These are phyloP conservation scores for Candida sojae DNA, from an alignment of 1,139 yeast genomes.

Conservation along the genomic window DNA sequence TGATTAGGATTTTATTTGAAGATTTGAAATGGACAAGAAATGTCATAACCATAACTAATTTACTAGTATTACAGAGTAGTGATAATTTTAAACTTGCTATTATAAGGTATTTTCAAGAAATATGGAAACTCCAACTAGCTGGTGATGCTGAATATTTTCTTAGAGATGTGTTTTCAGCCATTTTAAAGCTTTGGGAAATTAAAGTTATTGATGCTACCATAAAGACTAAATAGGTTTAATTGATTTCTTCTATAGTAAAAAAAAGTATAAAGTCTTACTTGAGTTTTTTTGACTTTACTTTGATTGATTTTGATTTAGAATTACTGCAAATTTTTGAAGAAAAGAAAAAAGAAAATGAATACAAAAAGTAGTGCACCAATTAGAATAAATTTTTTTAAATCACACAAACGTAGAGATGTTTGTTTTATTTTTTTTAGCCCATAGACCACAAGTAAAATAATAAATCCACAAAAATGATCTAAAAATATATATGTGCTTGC, in stretches of 20 bases:
- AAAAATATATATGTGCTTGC: too few relatives aligned
- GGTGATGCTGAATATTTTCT: conserved; percentile 6
- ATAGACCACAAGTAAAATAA: neutral
- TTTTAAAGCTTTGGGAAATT: conserved; percentile 10
- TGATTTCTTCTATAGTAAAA: neutral
- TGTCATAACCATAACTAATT: conserved; percentile 7
- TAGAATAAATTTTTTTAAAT: too few relatives aligned
- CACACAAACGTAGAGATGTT: neutral
- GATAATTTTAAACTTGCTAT: conserved; percentile 6
- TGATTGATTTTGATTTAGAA: neutral
- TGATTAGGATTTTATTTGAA: conserved; percentile 4
- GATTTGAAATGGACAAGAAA: conserved; percentile 8
- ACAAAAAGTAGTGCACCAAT: neutral
- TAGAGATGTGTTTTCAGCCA: conserved; percentile 8
- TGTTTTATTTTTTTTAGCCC: too few relatives aligned
- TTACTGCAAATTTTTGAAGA: neutral
- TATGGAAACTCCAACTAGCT: conserved; percentile 7
- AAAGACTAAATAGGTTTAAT: neutral
- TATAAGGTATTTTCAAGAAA: conserved; percentile 5
- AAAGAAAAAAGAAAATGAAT: neutral
- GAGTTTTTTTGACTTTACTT: neutral
- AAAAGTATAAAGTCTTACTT: neutral
- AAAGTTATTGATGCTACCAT: conserved; percentile 4
- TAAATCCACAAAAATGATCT: neutral
- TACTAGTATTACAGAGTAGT: conserved; percentile 1